Conservation (phyloP, 2,329 filamentous ascomycete species). For the Arthrinium phaeospermum region DNA sequence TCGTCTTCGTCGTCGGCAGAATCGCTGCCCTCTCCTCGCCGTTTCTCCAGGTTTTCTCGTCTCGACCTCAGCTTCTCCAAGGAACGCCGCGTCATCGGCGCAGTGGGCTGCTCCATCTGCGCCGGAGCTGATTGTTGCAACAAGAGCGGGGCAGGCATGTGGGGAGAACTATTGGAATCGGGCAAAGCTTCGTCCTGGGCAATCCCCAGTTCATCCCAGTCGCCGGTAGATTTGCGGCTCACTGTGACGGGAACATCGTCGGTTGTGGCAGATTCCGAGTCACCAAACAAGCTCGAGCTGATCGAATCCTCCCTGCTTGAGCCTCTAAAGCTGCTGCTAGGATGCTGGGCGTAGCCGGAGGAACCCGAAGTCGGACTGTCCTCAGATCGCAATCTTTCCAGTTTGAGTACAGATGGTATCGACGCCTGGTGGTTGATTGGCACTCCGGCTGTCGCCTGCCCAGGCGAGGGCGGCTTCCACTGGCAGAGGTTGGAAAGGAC, state of each 20-base stretch:
- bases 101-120: conserved; percentile 57
- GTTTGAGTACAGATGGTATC: conserved; percentile 68
- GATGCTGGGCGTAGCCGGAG: conserved; percentile 70
- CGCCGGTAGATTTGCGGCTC: conserved; percentile 73
- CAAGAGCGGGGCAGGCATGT: conserved; percentile 58
- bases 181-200: conserved; percentile 61
- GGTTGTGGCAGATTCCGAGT: conserved; percentile 77
- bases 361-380: conserved; percentile 87
- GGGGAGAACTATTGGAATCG: conserved; percentile 41
- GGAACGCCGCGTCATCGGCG: conserved; percentile 63
- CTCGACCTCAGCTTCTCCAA: conserved; percentile 77
- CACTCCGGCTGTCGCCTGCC: conserved; percentile 48
- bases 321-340: conserved; percentile 77
- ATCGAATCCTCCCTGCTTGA: conserved; percentile 90
- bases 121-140: conserved; percentile 70
- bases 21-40: conserved; percentile 75
- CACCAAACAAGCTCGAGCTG: conserved; percentile 85
- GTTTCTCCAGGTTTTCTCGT: conserved; percentile 76
- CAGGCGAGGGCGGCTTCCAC: conserved; percentile 79
- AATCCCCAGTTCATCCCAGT: conserved; percentile 85
- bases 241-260: conserved; percentile 82
- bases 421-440: conserved; percentile 64
- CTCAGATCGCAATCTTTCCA: conserved; percentile 67
- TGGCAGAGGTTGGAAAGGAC: conserved; percentile 87
- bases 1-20: conserved; percentile 96